Conservation (phyloP, 2,329 filamentous ascomycete species). For the Escovopsis weberi region DNA sequence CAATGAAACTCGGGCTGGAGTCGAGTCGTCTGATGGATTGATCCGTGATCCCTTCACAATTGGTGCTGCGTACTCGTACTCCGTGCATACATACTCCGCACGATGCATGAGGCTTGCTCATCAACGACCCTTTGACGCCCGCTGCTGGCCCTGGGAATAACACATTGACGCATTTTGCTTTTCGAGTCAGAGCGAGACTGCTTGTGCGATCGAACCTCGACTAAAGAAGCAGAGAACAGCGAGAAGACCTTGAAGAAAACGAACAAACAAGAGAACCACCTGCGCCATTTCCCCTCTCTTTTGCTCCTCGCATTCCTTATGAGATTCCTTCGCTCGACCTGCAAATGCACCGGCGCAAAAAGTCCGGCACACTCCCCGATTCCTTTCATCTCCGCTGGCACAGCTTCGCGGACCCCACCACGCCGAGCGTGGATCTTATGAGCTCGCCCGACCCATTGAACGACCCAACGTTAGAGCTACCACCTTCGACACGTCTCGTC, state of each 20-base stretch:
- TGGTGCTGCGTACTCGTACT: too few species aligned
- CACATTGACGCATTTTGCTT: background rate
- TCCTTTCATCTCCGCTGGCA: constrained; percentile 22
- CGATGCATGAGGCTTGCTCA: too few species aligned
- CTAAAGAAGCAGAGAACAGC: too few species aligned
- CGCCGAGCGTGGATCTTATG: constrained; percentile 27
- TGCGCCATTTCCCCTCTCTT: background rate
- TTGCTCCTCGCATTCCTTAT: constrained; percentile 2
- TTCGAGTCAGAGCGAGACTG: background rate
- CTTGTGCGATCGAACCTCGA: background rate
- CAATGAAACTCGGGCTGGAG: too few species aligned
- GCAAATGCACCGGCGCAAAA: constrained; percentile 18
- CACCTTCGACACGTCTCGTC: constrained; percentile 24
- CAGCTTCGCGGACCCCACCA: constrained; percentile 20
- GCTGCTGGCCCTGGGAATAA: constrained; percentile 4
- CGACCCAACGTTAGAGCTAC: constrained; percentile 19
- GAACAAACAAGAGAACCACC: background rate
- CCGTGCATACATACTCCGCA: too few species aligned
- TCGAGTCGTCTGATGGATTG: too few species aligned
- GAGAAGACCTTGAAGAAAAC: too few species aligned
- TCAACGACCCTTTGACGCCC: constrained; percentile 1
- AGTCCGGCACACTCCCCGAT: constrained; percentile 12
- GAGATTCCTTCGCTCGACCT: constrained; percentile 4
- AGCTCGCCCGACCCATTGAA: constrained; percentile 39
- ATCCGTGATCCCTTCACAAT: too few species aligned